These are phyloP conservation scores for Irpex lacteus DNA, from an alignment of 1,284 basidiomycete species.

Conservation along the genomic window DNA sequence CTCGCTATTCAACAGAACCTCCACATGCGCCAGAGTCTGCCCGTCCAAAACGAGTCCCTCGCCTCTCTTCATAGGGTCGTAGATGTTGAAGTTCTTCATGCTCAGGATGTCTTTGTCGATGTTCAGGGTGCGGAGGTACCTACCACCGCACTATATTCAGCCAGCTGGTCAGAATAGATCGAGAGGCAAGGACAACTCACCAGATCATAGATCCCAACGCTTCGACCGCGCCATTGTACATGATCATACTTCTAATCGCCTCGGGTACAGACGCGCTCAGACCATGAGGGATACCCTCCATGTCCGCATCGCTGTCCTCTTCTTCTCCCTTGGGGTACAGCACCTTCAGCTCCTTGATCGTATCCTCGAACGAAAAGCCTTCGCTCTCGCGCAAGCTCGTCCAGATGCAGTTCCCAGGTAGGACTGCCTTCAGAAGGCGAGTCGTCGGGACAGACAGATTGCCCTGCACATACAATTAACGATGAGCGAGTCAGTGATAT, in stretches of 20 bases:
- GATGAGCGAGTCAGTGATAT: no score
- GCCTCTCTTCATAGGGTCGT: constrained; percentile 89
- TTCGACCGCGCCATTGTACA: constrained; percentile 68
- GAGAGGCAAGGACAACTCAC: constrained; percentile 32
- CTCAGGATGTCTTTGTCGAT: constrained; percentile 91
- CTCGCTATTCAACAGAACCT: constrained; percentile 89
- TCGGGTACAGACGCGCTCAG: constrained; percentile 63
- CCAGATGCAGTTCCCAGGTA: constrained; percentile 84
- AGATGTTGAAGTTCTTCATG: constrained; percentile 95
- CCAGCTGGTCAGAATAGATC: neutral
- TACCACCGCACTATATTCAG: constrained; percentile 23
- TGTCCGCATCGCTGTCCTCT: constrained; percentile 41
- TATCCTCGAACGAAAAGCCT: constrained; percentile 74
- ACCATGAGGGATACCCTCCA: constrained; percentile 36
- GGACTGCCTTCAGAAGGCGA: constrained; percentile 75
- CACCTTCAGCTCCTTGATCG: constrained; percentile 65
- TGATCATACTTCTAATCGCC: constrained; percentile 71
- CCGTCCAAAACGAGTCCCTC: constrained; percentile 86
- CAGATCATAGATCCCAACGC: constrained; percentile 90
- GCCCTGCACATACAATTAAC: constrained; percentile 51
- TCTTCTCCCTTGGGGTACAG: constrained; percentile 57
- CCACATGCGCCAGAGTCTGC: constrained; percentile 90
- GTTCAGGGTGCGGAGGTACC: constrained; percentile 88
- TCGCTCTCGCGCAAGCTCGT: constrained; percentile 82
- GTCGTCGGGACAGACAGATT: constrained; percentile 80